Conservation (phyloP, 495 filamentous ascomycete genomes). For the Ascobolus immersus region DNA sequence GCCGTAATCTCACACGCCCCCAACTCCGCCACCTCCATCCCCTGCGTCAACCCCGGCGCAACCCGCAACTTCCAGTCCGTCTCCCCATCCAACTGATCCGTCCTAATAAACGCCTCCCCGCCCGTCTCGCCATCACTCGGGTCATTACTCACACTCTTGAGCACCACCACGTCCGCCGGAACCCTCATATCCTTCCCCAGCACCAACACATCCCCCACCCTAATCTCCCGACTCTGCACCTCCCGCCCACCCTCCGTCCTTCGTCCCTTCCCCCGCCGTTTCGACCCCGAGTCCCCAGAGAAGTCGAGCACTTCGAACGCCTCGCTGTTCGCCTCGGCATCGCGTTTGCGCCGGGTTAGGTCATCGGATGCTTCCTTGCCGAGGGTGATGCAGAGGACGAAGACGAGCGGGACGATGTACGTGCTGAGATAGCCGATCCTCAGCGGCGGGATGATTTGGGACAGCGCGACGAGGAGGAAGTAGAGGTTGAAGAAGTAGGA, state of each 20-base stretch:
- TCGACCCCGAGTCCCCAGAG: neutral
- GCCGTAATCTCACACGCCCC: conserved; percentile 51
- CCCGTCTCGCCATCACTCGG: conserved; percentile 17
- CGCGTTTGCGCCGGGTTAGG: conserved; percentile 55
- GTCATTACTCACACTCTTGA: conserved; percentile 60
- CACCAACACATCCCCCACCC: conserved; percentile 83
- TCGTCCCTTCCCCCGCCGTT: conserved; percentile 11
- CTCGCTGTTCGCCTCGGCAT: conserved; percentile 87
- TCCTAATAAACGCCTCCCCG: conserved; percentile 88
- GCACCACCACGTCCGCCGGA: conserved; percentile 78
- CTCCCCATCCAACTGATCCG: conserved; percentile 92
- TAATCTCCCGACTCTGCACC: conserved; percentile 51
- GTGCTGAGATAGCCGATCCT: conserved; percentile 86
- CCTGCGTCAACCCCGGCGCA: conserved; percentile 60
- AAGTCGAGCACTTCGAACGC: conserved; percentile 46
- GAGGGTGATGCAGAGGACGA: conserved; percentile 72
- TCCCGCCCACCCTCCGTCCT: conserved; percentile 26
- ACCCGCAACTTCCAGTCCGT: conserved; percentile 96
- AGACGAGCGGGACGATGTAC: conserved; percentile 76
- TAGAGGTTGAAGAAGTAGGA: conserved; percentile 99
- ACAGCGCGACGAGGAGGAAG: conserved; percentile 81
- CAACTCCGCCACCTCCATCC: conserved; percentile 39
- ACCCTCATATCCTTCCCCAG: conserved; percentile 74
- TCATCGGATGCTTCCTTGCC: conserved; percentile 95
- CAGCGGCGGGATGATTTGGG: conserved; percentile 67